Conservation (phyloP, 768 basidiomycete genomes). For the Suillus hirtellus region DNA sequence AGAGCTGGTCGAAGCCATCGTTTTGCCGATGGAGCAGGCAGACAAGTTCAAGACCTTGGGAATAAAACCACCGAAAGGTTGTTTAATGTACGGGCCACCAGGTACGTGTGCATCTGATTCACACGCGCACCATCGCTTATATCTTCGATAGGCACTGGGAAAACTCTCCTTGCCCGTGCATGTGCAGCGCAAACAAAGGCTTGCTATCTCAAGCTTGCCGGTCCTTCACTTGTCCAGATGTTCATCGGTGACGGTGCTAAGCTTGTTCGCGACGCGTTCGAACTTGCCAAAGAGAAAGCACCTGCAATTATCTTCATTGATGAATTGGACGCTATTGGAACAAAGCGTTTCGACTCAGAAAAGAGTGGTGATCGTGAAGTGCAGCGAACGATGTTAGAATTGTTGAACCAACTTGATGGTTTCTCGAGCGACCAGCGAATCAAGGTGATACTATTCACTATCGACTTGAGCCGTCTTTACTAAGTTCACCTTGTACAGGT, state of each 20-base stretch:
- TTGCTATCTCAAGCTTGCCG: constrained; percentile 97
- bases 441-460: constrained; percentile 57
- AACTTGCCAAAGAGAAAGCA: constrained; percentile 96
- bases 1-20: constrained; percentile 96
- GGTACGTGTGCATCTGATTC: constrained; percentile 44
- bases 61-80: constrained; percentile 96
- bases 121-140: not conserved
- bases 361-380: constrained; percentile 99
- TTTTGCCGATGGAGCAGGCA: constrained; percentile 97
- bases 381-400: constrained; percentile 99
- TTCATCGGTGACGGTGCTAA: constrained; percentile 99
- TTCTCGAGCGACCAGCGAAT: constrained; percentile 97
- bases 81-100: constrained; percentile 98
- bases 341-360: constrained; percentile 97
- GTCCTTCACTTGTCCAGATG: constrained; percentile 98
- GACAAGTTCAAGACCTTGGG: constrained; percentile 99
- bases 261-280: constrained; percentile 97
- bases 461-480: constrained; percentile 9
- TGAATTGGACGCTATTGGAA: constrained; percentile 97
- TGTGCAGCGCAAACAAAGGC: constrained; percentile 98
- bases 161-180: constrained; percentile 95
- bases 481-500: constrained; percentile 53
- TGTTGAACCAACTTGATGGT: constrained; percentile 97
- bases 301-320: constrained; percentile 99
- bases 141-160: constrained; percentile 76